Evolutionary conservation across 2,329 filamentous ascomycete genomes (phyloP), one percentile per base, ranked within the genome.

Genomic region (Pseudopithomyces maydicus): DNA sequence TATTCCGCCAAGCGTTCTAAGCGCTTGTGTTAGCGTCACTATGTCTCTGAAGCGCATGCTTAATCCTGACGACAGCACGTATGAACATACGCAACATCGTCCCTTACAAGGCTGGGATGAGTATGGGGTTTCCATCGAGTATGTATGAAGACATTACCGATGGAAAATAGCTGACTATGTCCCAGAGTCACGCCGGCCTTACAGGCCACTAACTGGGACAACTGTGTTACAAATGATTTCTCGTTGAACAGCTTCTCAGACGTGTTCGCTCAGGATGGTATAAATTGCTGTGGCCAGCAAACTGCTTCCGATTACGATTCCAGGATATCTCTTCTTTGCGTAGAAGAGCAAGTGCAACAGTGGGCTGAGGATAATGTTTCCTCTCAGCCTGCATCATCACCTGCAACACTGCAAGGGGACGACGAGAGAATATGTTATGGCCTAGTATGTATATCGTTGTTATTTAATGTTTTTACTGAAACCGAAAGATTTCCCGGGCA

Each of bases 41-140:
- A 65, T 67, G 64, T 66, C 61, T 17, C 57, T 70, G 22, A 70
- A 70, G 49, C 67, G 65, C 26, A 45, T 70, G 33, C 54, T 70
- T 33, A 69, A 69, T 45, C 54, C 61, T 19, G 68, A 66, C 2
- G 52, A 63, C 22, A 43, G 36, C 11, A 46, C 55, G 6, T 26
- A 52, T 17, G 22, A 49, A 38, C 41, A 54, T n/a, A 11, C 35
- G 19, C 26, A 35, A n/a, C 54, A 60, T 42, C 53, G 52, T 17
- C 33, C 41, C 11, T 10, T 50, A 14, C n/a, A 51, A n/a, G 47
- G 35, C 10, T 63, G 57, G 64, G 33, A 55, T 22, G 55, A 57
- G 6, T 42, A 43, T n/a, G 62, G 49, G 17, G 35, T 19, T 11
- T 33, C 52, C 8, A 26, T 61, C 6, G 57, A 68, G 63, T 66